Percentiles rank a stretch among this genome's conserved stretches.
phyloP scores from a whole-genome alignment of 345 rosid genomes.

The Anacardium occidentale region DNA sequence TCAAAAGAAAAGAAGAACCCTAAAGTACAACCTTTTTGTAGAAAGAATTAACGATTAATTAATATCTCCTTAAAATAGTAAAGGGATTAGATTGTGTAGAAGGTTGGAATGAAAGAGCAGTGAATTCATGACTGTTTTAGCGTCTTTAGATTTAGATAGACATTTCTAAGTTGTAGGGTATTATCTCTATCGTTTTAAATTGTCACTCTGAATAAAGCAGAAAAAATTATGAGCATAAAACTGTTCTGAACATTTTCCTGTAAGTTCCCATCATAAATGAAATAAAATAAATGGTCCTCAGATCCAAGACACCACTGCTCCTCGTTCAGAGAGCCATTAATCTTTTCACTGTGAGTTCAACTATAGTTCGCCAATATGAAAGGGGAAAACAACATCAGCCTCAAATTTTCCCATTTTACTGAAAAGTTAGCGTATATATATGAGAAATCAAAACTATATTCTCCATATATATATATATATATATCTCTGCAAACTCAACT shows the following conservation, averaged over 20 bases:
- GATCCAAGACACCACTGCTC: slow-evolving; percentile 21
- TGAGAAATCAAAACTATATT: too few species aligned
- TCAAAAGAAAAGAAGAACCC: background rate
- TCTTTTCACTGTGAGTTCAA: slow-evolving; percentile 14
- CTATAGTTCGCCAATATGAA: background rate
- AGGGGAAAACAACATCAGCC: background rate
- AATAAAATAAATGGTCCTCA: slow-evolving; percentile 29
- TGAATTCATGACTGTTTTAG: background rate
- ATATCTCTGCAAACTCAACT: background rate
- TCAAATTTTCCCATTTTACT: background rate
- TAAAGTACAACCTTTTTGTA: background rate
- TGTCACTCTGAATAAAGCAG: background rate
- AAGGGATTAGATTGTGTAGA: background rate
- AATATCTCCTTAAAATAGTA: background rate
- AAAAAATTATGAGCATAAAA: background rate
- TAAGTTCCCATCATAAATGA: slow-evolving; percentile 7
- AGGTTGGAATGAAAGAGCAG: background rate
- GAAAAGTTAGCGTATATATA: too few species aligned
- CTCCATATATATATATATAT: too few species aligned
- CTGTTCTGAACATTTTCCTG: background rate
- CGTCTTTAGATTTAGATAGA: background rate
- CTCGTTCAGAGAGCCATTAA: slow-evolving; percentile 21
- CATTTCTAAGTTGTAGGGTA: background rate
- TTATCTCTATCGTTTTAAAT: background rate
- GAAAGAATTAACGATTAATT: background rate